phyloP scores from a whole-genome alignment of 163 green algal species.

The Chloromonas sp. region DNA sequence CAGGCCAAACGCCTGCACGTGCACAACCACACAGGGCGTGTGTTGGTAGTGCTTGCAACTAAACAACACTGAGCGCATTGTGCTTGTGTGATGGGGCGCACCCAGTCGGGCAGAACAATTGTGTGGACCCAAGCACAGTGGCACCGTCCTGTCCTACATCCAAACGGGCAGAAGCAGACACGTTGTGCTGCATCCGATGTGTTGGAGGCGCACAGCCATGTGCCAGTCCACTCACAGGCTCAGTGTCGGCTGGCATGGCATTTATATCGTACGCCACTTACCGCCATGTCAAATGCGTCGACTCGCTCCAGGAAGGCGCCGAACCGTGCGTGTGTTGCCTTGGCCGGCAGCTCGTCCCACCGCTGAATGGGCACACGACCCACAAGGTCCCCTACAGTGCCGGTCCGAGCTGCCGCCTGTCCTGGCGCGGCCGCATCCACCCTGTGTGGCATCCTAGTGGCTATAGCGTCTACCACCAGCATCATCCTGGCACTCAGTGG shows the following conservation, averaged over 20 bases:
- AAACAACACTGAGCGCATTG: background rate
- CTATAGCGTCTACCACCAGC: background rate
- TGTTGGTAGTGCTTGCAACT: background rate
- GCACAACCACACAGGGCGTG: background rate
- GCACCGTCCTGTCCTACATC: background rate
- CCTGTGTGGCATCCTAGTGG: background rate
- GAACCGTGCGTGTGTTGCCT: slow-evolving; percentile 40
- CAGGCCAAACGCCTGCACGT: slow-evolving; percentile 51
- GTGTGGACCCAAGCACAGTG: background rate
- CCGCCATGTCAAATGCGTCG: slow-evolving; percentile 52
- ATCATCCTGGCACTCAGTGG: background rate
- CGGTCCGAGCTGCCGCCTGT: background rate
- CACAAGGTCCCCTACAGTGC: slow-evolving; percentile 22
- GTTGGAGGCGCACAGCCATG: no score
- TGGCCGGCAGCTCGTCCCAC: slow-evolving; percentile 30
- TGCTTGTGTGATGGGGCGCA: background rate
- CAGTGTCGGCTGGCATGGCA: no score
- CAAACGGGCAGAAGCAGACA: background rate
- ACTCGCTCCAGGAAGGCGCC: slow-evolving; percentile 55
- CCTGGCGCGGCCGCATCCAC: background rate
- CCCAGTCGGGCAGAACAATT: no score
- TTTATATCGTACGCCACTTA: background rate
- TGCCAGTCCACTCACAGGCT: no score
- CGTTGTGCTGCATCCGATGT: background rate
- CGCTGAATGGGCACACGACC: slow-evolving; percentile 24